A percentile compares a stretch with the other conserved stretches of the same genome.
phyloP scores from a whole-genome alignment of 2,329 filamentous ascomycete genomes.

The Colletotrichum tamarilloi region DNA sequence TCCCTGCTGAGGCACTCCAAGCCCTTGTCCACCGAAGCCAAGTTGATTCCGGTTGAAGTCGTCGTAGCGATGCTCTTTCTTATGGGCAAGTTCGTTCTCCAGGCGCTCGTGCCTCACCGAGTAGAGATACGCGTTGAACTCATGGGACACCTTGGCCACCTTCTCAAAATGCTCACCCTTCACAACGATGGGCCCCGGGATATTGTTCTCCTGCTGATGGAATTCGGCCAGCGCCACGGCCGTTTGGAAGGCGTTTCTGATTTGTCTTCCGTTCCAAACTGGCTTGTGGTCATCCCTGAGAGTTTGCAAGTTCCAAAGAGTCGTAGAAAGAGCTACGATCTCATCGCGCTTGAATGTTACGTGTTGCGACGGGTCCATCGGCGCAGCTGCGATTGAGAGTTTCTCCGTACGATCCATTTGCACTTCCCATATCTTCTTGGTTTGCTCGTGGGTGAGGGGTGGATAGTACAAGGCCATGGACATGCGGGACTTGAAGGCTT shows the following conservation, averaged over 20 bases:
- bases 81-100: not conserved
- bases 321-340: constrained; percentile 43
- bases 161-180: constrained; percentile 36
- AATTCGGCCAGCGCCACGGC: constrained; percentile 56
- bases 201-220: constrained; percentile 32
- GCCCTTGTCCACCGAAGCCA: not conserved
- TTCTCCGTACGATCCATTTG: constrained; percentile 43
- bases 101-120: constrained; percentile 1
- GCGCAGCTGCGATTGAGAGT: constrained; percentile 37
- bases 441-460: constrained; percentile 50
- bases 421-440: constrained; percentile 54
- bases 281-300: constrained; percentile 54
- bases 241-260: constrained; percentile 57
- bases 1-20: not conserved
- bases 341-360: constrained; percentile 46
- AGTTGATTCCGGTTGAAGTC: not conserved
- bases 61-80: not conserved
- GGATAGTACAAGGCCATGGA: constrained; percentile 53
- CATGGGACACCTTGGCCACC: constrained; percentile 34
- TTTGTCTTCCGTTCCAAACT: constrained; percentile 55
- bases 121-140: constrained; percentile 38
- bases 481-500: constrained; percentile 61
- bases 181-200: constrained; percentile 32
- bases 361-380: constrained; percentile 49
- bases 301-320: constrained; percentile 53